Conservation (phyloP, 257 asterid genomes). For the Capsicum pubescens region DNA sequence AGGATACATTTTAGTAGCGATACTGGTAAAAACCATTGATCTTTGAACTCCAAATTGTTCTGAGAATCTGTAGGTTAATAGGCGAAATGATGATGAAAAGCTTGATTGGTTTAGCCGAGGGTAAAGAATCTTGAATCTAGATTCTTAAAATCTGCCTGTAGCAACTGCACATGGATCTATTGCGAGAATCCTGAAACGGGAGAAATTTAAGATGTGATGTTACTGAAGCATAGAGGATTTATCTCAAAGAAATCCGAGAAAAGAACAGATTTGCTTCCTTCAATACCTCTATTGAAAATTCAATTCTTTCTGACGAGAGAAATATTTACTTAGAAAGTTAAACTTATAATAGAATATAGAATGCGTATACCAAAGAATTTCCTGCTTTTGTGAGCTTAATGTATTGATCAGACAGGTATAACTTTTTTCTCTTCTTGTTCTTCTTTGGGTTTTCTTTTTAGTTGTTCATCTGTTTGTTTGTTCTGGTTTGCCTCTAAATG, state of each 20-base stretch:
- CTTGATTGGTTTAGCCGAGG: constrained; percentile 6
- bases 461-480: constrained; percentile 6
- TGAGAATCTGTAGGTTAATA: constrained; percentile 14
- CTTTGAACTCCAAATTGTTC: neutral
- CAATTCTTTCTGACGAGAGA: neutral
- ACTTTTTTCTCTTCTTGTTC: neutral
- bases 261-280: no score
- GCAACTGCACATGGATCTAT: neutral
- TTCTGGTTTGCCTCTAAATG: constrained; percentile 19
- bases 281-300: neutral
- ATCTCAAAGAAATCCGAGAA: no score
- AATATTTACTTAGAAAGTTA: neutral
- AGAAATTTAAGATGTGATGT: neutral
- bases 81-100: neutral
- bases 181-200: neutral
- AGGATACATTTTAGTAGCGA: neutral
- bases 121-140: neutral
- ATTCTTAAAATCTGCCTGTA: neutral
- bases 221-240: no score
- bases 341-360: constrained; percentile 1
- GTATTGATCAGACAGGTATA: constrained; percentile 18
- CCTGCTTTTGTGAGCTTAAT: neutral
- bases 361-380: neutral
- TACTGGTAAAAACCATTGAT: constrained; percentile 12
- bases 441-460: neutral